Percentiles rank a stretch among this genome's conserved stretches.
phyloP scores from a whole-genome alignment of 768 basidiomycete genomes.

The Jaapia argillacea region DNA sequence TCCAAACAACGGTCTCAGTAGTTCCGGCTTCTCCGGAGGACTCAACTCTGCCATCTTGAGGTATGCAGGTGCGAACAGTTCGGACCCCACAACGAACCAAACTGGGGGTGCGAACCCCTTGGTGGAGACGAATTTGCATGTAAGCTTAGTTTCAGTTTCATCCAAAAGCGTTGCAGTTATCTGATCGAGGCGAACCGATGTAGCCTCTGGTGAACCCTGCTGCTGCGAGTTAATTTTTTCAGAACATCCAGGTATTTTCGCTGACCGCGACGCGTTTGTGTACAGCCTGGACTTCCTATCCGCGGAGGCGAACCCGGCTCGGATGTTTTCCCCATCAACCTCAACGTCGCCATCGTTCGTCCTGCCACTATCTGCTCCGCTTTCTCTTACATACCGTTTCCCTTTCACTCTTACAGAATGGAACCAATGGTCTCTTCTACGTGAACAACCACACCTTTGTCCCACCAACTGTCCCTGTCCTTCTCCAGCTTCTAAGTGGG shows the following conservation, averaged over 20 bases:
- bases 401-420: slow-evolving; percentile 1
- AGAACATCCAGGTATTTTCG: too few species aligned
- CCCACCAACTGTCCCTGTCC: slow-evolving; percentile 37
- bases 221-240: slow-evolving; percentile 6
- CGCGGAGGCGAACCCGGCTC: slow-evolving; percentile 14
- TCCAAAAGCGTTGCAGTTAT: too few species aligned
- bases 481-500: slow-evolving; percentile 52
- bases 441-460: slow-evolving; percentile 18
- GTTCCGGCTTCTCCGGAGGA: slow-evolving; percentile 18
- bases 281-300: slow-evolving; percentile 12
- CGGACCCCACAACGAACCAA: slow-evolving; percentile 20
- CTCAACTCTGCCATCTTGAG: slow-evolving; percentile 29
- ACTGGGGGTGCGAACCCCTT: slow-evolving; percentile 6
- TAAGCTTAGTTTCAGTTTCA: slow-evolving; percentile 1
- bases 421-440: slow-evolving; percentile 5
- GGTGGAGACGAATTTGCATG: slow-evolving; percentile 12
- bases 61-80: slow-evolving; percentile 22
- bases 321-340: too few species aligned
- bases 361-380: too few species aligned
- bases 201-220: slow-evolving; percentile 8
- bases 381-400: background rate
- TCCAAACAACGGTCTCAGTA: slow-evolving; percentile 14
- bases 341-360: too few species aligned
- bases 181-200: too few species aligned
- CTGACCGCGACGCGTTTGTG: background rate